phyloP scores from a whole-genome alignment of 768 basidiomycete genomes.

The Boletus barrowsii region DNA sequence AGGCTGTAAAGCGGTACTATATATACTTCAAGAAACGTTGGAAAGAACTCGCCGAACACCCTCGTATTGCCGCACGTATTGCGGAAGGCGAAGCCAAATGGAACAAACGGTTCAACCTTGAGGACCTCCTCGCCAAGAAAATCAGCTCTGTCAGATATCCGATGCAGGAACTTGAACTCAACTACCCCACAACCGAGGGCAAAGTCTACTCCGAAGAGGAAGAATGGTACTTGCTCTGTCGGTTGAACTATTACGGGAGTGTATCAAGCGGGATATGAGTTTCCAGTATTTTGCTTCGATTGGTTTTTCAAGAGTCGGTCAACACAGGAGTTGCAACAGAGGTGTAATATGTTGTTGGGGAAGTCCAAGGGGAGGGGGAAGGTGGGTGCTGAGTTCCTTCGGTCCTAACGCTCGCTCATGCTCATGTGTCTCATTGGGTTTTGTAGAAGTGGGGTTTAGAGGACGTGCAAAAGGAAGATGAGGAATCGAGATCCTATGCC shows the following conservation, averaged over 20 bases:
- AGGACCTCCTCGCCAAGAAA: slow-evolving; percentile 76
- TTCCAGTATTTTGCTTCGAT: slow-evolving; percentile 95
- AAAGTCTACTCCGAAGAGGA: slow-evolving; percentile 97
- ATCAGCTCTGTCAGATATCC: slow-evolving; percentile 82
- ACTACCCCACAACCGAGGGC: slow-evolving; percentile 94
- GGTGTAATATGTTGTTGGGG: slow-evolving; percentile 81
- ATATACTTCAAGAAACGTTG: slow-evolving; percentile 86
- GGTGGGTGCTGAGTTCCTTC: slow-evolving; percentile 36
- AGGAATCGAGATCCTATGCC: slow-evolving; percentile 65
- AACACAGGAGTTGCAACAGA: slow-evolving; percentile 80
- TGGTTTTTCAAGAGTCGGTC: slow-evolving; percentile 98
- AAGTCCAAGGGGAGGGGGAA: slow-evolving; percentile 67
- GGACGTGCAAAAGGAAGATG: slow-evolving; percentile 52
- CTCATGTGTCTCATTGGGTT: slow-evolving; percentile 2
- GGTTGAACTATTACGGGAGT: slow-evolving; percentile 86
- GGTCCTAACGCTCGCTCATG: neutral
- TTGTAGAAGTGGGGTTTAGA: slow-evolving; percentile 70
- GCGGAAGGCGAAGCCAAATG: slow-evolving; percentile 88
- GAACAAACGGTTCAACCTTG: slow-evolving; percentile 78
- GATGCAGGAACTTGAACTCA: slow-evolving; percentile 95
- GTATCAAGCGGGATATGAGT: slow-evolving; percentile 98
- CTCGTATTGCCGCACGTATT: slow-evolving; percentile 80
- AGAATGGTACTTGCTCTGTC: slow-evolving; percentile 90
- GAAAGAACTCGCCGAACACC: slow-evolving; percentile 69
- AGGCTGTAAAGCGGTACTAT: slow-evolving; percentile 77